Evolutionary conservation across 805 yeast species (phyloP).

Genomic region (Saccharomyces cerevisiae): DNA sequence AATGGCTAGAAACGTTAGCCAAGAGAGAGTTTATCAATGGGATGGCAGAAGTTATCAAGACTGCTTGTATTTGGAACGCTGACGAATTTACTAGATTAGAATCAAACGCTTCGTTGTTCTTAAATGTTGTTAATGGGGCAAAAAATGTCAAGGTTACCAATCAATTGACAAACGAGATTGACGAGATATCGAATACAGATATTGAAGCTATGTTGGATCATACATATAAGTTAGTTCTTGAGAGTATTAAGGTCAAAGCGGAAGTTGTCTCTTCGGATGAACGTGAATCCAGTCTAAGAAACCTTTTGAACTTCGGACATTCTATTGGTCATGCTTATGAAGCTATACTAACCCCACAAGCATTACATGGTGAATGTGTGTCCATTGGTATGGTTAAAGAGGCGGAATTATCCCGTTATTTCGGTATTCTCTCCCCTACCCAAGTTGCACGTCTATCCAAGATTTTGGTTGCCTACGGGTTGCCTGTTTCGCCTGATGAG

Average conservation of each 20-base stretch:
- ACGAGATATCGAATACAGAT: slow-evolving; percentile 46
- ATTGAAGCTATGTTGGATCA: slow-evolving; percentile 63
- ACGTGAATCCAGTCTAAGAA: slow-evolving; percentile 89
- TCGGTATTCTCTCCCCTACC: slow-evolving; percentile 82
- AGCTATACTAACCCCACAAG: slow-evolving; percentile 94
- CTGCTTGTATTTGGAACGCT: slow-evolving; percentile 97
- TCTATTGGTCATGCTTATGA: slow-evolving; percentile 97
- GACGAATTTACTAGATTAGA: slow-evolving; percentile 81
- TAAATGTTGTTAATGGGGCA: slow-evolving; percentile 49
- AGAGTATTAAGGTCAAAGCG: slow-evolving; percentile 85
- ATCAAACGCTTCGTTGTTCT: slow-evolving; percentile 58
- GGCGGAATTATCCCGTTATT: slow-evolving; percentile 89
- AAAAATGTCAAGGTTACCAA: slow-evolving; percentile 13
- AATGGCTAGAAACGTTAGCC: slow-evolving; percentile 81
- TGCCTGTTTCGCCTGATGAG: slow-evolving; percentile 76
- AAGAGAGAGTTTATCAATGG: slow-evolving; percentile 93
- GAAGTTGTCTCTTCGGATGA: slow-evolving; percentile 90
- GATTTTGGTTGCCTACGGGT: slow-evolving; percentile 74
- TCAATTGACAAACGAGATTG: slow-evolving; percentile 24
- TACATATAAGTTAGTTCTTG: slow-evolving; percentile 68
- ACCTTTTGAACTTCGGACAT: slow-evolving; percentile 90
- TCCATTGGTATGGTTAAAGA: slow-evolving; percentile 91
- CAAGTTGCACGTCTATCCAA: slow-evolving; percentile 87
- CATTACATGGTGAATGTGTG: slow-evolving; percentile 98
- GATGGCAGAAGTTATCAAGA: slow-evolving; percentile 95